phyloP scores from a whole-genome alignment of 2,329 filamentous ascomycete genomes.

The Aspergillus fijiensis region DNA sequence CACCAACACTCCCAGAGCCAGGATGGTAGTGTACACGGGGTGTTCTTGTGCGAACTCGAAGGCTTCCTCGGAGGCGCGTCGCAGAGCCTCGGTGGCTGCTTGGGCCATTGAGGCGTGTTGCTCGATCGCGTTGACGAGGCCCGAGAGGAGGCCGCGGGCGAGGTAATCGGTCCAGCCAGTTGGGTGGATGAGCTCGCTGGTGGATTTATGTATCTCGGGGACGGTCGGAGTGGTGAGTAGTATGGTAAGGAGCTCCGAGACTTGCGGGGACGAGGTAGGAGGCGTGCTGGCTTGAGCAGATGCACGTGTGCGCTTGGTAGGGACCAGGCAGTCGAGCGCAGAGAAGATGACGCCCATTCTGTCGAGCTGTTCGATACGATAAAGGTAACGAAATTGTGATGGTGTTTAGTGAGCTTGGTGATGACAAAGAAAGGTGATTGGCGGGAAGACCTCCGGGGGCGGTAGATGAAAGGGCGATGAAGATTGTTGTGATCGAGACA shows the following conservation, averaged over 20 bases:
- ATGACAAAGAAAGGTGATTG: background rate
- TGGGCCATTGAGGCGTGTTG: conserved; percentile 15
- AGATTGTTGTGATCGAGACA: too few relatives aligned
- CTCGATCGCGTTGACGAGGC: conserved; percentile 15
- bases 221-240: conserved; percentile 4
- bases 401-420: background rate
- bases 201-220: conserved; percentile 2
- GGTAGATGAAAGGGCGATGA: too few relatives aligned
- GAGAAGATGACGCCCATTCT: background rate
- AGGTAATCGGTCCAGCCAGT: conserved; percentile 17
- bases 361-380: background rate
- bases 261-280: background rate
- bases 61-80: conserved; percentile 16
- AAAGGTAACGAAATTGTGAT: background rate
- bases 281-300: background rate
- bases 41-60: conserved; percentile 24
- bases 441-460: too few relatives aligned
- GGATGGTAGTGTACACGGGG: conserved; percentile 23
- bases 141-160: conserved; percentile 16
- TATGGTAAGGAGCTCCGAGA: conserved; percentile 12
- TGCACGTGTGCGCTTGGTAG: background rate
- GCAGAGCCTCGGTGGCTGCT: conserved; percentile 18
- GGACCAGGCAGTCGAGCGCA: background rate
- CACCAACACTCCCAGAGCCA: conserved; percentile 28
- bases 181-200: conserved; percentile 14